phyloP scores from a whole-genome alignment of 2,329 filamentous ascomycete species.

The Aspergillus pseudoterreus region DNA sequence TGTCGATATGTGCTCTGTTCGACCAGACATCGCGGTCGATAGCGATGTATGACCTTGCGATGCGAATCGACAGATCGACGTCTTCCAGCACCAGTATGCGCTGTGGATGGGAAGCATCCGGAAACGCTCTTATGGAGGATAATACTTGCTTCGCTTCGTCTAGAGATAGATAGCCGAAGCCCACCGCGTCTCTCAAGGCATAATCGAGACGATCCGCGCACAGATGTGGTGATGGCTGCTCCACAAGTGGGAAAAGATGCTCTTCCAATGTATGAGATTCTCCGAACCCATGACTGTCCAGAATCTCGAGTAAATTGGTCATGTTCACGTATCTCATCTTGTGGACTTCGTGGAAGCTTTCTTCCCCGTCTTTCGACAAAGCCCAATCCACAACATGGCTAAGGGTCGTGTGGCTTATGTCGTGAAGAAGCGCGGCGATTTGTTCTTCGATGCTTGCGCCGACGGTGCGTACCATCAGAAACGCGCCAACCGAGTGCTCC shows the following conservation, averaged over 20 bases:
- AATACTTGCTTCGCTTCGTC: constrained; percentile 27
- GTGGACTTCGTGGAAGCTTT: constrained; percentile 40
- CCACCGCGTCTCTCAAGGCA: constrained; percentile 34
- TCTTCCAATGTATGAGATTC: constrained; percentile 31
- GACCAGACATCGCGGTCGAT: constrained; percentile 38
- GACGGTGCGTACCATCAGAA: constrained; percentile 36
- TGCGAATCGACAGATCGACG: constrained; percentile 23
- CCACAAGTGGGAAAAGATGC: constrained; percentile 37
- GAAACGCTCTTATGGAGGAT: constrained; percentile 26
- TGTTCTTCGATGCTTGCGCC: constrained; percentile 36
- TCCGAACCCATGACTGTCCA: constrained; percentile 28
- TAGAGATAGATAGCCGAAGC: constrained; percentile 28
- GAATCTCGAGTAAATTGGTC: constrained; percentile 32
- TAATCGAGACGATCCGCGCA: constrained; percentile 43
- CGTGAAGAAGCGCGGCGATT: constrained; percentile 38
- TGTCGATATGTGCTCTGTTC: constrained; percentile 33
- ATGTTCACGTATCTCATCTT: constrained; percentile 35
- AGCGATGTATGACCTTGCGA: constrained; percentile 32
- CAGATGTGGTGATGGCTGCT: constrained; percentile 35
- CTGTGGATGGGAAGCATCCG: constrained; percentile 17
- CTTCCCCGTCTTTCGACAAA: constrained; percentile 30
- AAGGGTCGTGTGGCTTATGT: constrained; percentile 39
- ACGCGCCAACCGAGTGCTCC: constrained; percentile 40
- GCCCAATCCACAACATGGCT: constrained; percentile 41
- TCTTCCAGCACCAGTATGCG: constrained; percentile 33